Conservation (phyloP, 2,329 filamentous ascomycete species). For the Hyphodiscus sp. region DNA sequence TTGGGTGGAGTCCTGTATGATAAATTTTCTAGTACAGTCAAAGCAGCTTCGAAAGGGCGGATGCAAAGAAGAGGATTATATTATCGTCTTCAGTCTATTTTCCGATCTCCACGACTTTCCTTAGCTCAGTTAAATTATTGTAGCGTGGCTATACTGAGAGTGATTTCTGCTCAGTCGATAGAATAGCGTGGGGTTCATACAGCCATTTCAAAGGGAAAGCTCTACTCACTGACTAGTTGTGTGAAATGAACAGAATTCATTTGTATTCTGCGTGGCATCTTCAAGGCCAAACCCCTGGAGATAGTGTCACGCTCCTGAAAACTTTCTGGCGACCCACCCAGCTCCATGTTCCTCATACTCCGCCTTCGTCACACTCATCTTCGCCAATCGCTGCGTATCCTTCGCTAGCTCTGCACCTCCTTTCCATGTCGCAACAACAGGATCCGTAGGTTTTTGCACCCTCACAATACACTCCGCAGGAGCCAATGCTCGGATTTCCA, state of each 20-base stretch:
- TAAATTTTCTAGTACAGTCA: too few species aligned
- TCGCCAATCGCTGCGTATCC: conserved; percentile 56
- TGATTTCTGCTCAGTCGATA: too few species aligned
- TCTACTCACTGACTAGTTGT: not conserved
- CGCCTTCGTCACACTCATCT: conserved; percentile 70
- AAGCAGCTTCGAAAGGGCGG: too few species aligned
- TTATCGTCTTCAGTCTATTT: too few species aligned
- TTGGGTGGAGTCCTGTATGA: too few species aligned
- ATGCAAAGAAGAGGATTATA: too few species aligned
- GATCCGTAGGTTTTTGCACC: conserved; percentile 63
- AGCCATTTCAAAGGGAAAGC: too few species aligned
- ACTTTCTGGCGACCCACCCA: conserved; percentile 67
- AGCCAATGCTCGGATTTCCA: conserved; percentile 64
- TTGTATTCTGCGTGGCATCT: not conserved
- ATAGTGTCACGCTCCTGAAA: conserved; percentile 38
- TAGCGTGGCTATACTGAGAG: not conserved
- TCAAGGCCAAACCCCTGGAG: not conserved
- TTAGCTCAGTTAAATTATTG: not conserved
- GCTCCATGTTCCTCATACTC: conserved; percentile 87
- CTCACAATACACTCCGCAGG: conserved; percentile 74
- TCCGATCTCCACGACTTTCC: not conserved
- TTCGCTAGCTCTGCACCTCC: conserved; percentile 75
- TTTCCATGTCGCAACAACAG: conserved; percentile 76
- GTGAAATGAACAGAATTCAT: not conserved
- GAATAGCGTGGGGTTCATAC: too few species aligned